phyloP scores from a whole-genome alignment of 164 flowering plant genomes.

The Stephania cephalantha region DNA sequence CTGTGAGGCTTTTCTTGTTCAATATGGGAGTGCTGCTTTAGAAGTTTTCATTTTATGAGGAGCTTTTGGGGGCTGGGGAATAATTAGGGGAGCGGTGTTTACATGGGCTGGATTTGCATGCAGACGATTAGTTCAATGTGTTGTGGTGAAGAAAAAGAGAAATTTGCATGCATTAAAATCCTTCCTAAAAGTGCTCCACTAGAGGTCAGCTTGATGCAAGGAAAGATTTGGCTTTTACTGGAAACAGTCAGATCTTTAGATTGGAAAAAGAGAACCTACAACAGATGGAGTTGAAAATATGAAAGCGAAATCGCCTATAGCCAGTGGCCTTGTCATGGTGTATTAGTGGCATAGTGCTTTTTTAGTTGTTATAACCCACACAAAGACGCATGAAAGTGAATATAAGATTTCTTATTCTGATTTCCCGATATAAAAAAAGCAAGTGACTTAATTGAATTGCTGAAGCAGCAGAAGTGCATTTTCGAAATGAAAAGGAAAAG shows the following conservation, averaged over 20 bases:
- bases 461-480: too few species aligned
- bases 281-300: not conserved
- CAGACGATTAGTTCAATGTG: not conserved
- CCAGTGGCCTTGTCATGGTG: not conserved
- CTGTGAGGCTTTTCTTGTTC: not conserved
- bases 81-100: too few species aligned
- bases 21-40: not conserved
- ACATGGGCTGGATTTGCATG: not conserved
- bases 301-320: not conserved
- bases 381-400: too few species aligned
- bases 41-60: not conserved
- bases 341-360: not conserved
- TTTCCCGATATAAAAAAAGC: too few species aligned
- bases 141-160: not conserved
- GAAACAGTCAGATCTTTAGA: not conserved
- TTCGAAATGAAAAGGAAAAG: not conserved
- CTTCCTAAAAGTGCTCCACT: too few species aligned
- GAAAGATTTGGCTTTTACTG: not conserved
- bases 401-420: too few species aligned
- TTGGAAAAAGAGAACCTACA: not conserved
- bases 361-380: too few species aligned
- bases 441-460: too few species aligned
- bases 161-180: too few species aligned
- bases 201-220: not conserved
- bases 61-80: not conserved